Evolutionary conservation across 305 asterid species (phyloP).

Genomic region (Fraxinus ornus): DNA sequence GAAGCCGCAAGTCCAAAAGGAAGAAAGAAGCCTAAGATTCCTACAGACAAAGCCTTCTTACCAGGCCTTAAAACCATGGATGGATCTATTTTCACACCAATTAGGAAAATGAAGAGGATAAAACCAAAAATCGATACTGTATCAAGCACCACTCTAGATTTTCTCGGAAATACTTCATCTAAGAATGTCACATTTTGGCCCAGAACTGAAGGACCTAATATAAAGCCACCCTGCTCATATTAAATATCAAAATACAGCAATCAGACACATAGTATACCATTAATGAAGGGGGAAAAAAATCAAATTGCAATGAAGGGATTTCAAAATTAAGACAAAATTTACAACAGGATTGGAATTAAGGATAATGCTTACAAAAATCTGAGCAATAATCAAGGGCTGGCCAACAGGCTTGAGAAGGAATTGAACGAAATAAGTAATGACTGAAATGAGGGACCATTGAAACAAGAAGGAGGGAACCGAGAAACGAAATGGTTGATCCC

Average conservation of each 20-base stretch:
- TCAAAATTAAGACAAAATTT: neutral
- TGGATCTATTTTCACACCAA: conserved; percentile 62
- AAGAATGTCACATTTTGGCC: conserved; percentile 40
- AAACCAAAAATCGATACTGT: conserved; percentile 58
- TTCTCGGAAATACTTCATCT: conserved; percentile 41
- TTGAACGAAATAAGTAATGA: conserved; percentile 43
- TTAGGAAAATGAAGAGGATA: conserved; percentile 53
- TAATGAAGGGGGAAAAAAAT: neutral
- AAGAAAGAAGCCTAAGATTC: conserved; percentile 48
- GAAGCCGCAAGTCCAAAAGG: conserved; percentile 50
- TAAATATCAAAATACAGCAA: conserved; percentile 26
- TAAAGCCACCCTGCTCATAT: conserved; percentile 59
- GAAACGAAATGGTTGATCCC: conserved; percentile 45
- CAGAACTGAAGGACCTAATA: conserved; percentile 59
- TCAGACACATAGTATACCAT: neutral
- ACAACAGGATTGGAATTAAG: neutral
- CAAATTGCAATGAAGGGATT: conserved; percentile 9
- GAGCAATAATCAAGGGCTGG: conserved; percentile 65
- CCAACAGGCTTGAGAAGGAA: conserved; percentile 55
- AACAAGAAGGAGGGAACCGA: conserved; percentile 50
- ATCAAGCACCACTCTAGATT: conserved; percentile 49
- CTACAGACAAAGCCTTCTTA: conserved; percentile 53
- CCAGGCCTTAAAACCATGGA: conserved; percentile 53
- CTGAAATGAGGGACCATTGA: conserved; percentile 59
- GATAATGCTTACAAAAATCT: conserved; percentile 52